A percentile compares a stretch with the other conserved stretches of the same genome.
Conservation (phyloP, 2,329 filamentous ascomycete genomes). For the Didymella glomerata region DNA sequence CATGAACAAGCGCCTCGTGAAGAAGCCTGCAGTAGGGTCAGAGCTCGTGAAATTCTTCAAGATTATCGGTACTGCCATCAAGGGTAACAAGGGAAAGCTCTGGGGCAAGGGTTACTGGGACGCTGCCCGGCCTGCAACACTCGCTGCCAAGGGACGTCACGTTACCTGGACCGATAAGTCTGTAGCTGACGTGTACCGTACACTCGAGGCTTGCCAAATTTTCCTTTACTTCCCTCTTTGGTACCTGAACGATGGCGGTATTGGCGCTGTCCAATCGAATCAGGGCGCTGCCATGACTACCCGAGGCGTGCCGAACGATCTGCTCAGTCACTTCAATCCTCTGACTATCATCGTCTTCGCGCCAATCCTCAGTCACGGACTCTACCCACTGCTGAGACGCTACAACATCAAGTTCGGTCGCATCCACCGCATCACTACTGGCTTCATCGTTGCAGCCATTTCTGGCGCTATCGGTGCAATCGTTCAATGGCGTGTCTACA, state of each 20-base stretch:
- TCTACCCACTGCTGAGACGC: slow-evolving; percentile 58
- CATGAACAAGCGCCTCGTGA: slow-evolving; percentile 48
- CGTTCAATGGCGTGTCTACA: slow-evolving; percentile 58
- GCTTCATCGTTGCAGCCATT: slow-evolving; percentile 60
- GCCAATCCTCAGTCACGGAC: slow-evolving; percentile 58
- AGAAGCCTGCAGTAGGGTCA: slow-evolving; percentile 45
- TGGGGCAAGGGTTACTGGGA: slow-evolving; percentile 47
- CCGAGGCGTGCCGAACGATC: slow-evolving; percentile 21
- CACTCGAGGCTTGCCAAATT: slow-evolving; percentile 42
- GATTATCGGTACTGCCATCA: slow-evolving; percentile 46
- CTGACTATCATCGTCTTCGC: slow-evolving; percentile 35
- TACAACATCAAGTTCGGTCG: slow-evolving; percentile 58
- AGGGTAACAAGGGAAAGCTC: slow-evolving; percentile 46
- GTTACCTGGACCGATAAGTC: slow-evolving; percentile 35
- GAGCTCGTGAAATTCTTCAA: slow-evolving; percentile 46
- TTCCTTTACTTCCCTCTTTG: slow-evolving; percentile 49
- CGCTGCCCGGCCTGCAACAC: slow-evolving; percentile 45
- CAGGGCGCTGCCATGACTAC: slow-evolving; percentile 44
- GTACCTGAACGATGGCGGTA: slow-evolving; percentile 54
- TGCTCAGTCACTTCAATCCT: slow-evolving; percentile 23
- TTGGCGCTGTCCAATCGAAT: slow-evolving; percentile 60
- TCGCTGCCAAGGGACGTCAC: slow-evolving; percentile 28
- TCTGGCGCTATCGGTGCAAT: slow-evolving; percentile 52
- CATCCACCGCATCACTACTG: slow-evolving; percentile 61
- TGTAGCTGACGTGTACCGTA: slow-evolving; percentile 21